Conservation (phyloP, 208 protist genomes). For the Wallacemonas collosoma region DNA sequence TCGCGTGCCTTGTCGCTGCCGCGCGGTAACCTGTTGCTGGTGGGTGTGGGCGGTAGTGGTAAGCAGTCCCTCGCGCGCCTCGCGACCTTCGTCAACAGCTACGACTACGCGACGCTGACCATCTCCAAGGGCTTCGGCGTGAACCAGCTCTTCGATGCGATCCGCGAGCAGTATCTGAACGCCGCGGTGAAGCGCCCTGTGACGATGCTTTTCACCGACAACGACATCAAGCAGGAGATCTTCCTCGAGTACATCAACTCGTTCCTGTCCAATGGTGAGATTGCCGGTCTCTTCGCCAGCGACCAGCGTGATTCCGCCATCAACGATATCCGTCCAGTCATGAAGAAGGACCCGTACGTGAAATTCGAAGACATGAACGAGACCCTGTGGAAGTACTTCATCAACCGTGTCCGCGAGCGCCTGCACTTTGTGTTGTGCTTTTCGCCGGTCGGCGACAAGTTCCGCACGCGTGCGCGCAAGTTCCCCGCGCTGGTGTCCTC, state of each 20-base stretch:
- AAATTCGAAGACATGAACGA: constrained; percentile 96
- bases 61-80: constrained; percentile 94
- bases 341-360: constrained; percentile 94
- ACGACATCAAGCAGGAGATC: constrained; percentile 97
- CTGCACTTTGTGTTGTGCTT: constrained; percentile 98
- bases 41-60: constrained; percentile 93
- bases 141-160: constrained; percentile 94
- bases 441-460: constrained; percentile 97
- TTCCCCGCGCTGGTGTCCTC: constrained; percentile 97
- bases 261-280: constrained; percentile 94
- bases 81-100: constrained; percentile 83
- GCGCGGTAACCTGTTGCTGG: constrained; percentile 93
- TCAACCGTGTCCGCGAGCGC: constrained; percentile 95
- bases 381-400: constrained; percentile 97
- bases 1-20: constrained; percentile 91
- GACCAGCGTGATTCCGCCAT: constrained; percentile 97
- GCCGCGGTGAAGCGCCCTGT: constrained; percentile 85
- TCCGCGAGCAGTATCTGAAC: constrained; percentile 91
- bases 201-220: constrained; percentile 98
- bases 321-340: constrained; percentile 94
- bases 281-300: constrained; percentile 97
- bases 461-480: constrained; percentile 95
- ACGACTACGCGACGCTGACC: constrained; percentile 91
- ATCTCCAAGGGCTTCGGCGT: constrained; percentile 94
- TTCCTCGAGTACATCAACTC: constrained; percentile 99